These are phyloP conservation scores for Plasmodium knowlesi DNA, from an alignment of 169 alveolate species.

Conservation along the genomic window DNA sequence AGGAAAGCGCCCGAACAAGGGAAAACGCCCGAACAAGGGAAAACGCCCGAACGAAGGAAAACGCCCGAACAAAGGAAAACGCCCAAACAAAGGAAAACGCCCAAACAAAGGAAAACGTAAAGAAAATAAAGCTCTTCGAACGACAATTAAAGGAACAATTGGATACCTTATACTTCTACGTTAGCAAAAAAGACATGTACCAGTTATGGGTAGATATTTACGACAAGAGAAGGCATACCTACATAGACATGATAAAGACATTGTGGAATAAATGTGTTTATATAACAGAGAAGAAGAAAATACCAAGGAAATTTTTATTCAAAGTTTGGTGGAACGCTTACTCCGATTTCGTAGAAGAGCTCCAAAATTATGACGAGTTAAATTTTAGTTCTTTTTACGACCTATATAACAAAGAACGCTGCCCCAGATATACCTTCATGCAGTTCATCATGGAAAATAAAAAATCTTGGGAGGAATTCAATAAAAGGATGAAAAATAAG, in stretches of 20 bases:
- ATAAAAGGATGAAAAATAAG: background rate
- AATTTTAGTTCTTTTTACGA: background rate
- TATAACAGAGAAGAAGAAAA: background rate
- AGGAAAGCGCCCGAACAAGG: background rate
- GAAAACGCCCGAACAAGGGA: too few species aligned
- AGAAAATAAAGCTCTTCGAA: background rate
- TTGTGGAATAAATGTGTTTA: background rate
- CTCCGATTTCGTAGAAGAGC: background rate
- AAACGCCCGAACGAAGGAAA: too few species aligned
- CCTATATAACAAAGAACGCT: background rate
- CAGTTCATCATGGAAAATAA: background rate
- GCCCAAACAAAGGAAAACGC: background rate
- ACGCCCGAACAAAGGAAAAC: background rate
- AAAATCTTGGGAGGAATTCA: background rate
- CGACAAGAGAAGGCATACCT: background rate
- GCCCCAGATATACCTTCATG: background rate
- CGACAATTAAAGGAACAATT: background rate
- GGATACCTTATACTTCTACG: background rate
- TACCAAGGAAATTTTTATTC: constrained; percentile 2
- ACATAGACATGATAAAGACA: background rate
- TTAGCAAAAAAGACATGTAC: constrained; percentile 8
- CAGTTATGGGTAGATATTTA: background rate
- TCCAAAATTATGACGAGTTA: background rate
- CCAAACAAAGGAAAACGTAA: background rate
- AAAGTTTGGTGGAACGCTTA: constrained; percentile 12